Evolutionary conservation across 192 early-diverging fungal genomes (phyloP).

Genomic region (Podila epigama): DNA sequence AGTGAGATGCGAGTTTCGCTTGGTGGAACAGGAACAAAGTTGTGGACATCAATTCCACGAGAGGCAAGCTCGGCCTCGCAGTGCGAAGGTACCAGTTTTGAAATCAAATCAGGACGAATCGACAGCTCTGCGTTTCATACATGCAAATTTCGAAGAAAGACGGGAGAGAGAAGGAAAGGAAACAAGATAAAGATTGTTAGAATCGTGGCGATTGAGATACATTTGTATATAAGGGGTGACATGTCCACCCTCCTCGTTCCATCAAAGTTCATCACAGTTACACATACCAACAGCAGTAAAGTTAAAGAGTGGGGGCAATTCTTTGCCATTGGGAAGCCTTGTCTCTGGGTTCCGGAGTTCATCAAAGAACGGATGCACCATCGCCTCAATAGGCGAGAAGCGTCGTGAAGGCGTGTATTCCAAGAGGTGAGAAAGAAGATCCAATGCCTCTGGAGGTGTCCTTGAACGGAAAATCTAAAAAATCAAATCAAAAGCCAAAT

Average conservation of each 20-base stretch:
- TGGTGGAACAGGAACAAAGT: slow-evolving; percentile 69
- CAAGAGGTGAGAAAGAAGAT: slow-evolving; percentile 83
- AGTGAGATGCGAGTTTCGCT: slow-evolving; percentile 52
- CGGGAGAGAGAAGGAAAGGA: slow-evolving; percentile 7
- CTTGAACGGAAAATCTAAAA: slow-evolving; percentile 82
- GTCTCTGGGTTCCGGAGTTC: slow-evolving; percentile 90
- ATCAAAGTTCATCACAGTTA: background rate
- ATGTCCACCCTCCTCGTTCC: background rate
- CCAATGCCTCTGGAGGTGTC: slow-evolving; percentile 85
- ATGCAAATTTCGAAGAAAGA: too few relatives aligned
- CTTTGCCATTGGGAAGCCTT: slow-evolving; percentile 80
- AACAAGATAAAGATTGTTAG: background rate
- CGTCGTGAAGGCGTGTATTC: slow-evolving; percentile 91
- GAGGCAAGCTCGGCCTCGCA: slow-evolving; percentile 66
- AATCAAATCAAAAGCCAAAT: background rate
- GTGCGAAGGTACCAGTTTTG: slow-evolving; percentile 84
- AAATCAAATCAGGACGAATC: slow-evolving; percentile 83
- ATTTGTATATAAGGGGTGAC: background rate
- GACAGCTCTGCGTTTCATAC: too few relatives aligned
- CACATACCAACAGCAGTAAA: slow-evolving; percentile 77
- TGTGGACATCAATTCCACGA: slow-evolving; percentile 78
- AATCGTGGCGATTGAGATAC: background rate
- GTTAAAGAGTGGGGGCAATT: slow-evolving; percentile 91
- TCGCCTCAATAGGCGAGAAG: slow-evolving; percentile 87
- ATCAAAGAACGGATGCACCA: slow-evolving; percentile 97